These are phyloP conservation scores for Chlamydomonas incerta DNA, from an alignment of 139 green algal genomes.

Conservation along the genomic window DNA sequence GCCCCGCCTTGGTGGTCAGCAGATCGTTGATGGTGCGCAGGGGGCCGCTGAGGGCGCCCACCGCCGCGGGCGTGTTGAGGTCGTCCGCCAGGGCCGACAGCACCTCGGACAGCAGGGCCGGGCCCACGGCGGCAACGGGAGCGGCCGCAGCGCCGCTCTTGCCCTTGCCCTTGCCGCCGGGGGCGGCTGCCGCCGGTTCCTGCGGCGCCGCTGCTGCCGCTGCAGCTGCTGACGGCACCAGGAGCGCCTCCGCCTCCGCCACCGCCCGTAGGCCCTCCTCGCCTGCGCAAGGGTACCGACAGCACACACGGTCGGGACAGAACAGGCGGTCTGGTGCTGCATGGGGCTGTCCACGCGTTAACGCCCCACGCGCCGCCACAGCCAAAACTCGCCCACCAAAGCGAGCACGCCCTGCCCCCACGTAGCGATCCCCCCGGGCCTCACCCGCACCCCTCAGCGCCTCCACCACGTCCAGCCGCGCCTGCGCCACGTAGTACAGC, in stretches of 20 bases:
- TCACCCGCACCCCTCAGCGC: slow-evolving; percentile 53
- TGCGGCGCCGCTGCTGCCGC: neutral
- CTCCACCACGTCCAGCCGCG: slow-evolving; percentile 69
- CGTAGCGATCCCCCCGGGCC: too few relatives aligned
- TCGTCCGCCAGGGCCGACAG: slow-evolving; percentile 84
- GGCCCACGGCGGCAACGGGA: neutral
- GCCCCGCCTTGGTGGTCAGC: slow-evolving; percentile 76
- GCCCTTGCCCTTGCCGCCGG: neutral
- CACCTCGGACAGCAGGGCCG: slow-evolving; percentile 41
- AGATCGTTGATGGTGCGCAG: slow-evolving; percentile 84
- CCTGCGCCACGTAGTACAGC: slow-evolving; percentile 94
- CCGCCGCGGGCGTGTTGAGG: slow-evolving; percentile 85
- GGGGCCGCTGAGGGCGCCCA: slow-evolving; percentile 77
- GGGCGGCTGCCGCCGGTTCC: neutral
- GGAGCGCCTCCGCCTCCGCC: neutral
- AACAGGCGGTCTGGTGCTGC: too few relatives aligned
- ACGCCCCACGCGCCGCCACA: too few relatives aligned
- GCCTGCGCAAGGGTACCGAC: too few relatives aligned
- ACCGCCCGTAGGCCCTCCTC: neutral
- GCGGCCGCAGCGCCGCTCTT: neutral
- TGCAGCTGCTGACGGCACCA: neutral
- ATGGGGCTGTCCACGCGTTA: too few relatives aligned
- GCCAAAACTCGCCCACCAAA: too few relatives aligned
- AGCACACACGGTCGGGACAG: too few relatives aligned
- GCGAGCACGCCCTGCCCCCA: too few relatives aligned